Base-by-base conservation (phyloP, 441 rosid genomes). In the Populus hybrid region DNA sequence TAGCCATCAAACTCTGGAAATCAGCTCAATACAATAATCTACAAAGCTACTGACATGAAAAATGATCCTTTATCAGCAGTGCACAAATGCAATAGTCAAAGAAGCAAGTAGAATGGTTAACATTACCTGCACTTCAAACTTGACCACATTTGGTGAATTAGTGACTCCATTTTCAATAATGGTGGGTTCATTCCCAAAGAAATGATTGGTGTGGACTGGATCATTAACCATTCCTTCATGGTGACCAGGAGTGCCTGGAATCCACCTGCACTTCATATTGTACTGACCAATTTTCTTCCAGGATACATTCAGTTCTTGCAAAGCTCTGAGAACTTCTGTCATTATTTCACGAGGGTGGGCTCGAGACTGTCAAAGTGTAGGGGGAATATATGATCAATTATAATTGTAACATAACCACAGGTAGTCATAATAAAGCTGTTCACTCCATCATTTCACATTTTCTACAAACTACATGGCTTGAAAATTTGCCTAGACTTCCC, bases 181-280 rank as follows among this genome's bases (percentile, higher is more conserved):
- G 67, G 87, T 74, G 72, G 94, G 84, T 81, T 93, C 97, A 71
- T 92, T 97, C 32, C 97, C 95, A 69, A 89, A 88, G 70, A 86
- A 90, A 77, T 84, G 82, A 84, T 87, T 89, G 72, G 78, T 80
- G 40, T 86, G 91, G 76, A 82, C 81, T 10, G 85, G 78, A 80
- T 86, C 85, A 76, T 88, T 88, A 40, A 87, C 84, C 92, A 91
- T 92, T 85, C 89, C 94, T 78, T 84, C 86, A 40, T 80, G 88
- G 74, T 83, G 87, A 76, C 86, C 89, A 36, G 85, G 84, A 81
- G 77, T 78, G 72, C 91, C 87, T 69, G 97, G 94, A 83, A 90
- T 84, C 99, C 99, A 96, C 88, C 94, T 82, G 86, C 98, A 96
- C 84, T 94, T 96, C 99, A 96, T 93, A 88, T 94, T 94, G 90